Conservation (phyloP, 169 alveolate species). For the Plasmodium cynomolgi region DNA sequence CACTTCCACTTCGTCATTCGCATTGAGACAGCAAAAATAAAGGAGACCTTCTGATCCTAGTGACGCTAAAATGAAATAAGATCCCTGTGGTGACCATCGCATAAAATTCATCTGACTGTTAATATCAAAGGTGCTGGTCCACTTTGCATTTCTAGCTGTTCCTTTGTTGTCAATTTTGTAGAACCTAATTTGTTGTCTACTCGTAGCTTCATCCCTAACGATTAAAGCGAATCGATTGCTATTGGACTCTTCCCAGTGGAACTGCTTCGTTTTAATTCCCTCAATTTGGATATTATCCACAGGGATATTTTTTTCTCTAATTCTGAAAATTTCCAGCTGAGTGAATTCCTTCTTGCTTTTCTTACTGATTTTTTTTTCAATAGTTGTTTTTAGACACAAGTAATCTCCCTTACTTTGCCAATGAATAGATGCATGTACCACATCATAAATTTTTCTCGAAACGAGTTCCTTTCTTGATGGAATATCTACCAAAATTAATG, state of each 20-base stretch:
- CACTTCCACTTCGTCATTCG: slow-evolving; percentile 90
- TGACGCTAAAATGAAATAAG: slow-evolving; percentile 89
- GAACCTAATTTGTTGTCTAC: slow-evolving; percentile 88
- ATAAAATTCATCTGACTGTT: slow-evolving; percentile 85
- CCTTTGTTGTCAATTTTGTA: slow-evolving; percentile 90
- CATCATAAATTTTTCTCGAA: slow-evolving; percentile 91
- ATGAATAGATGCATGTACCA: slow-evolving; percentile 88
- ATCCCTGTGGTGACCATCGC: slow-evolving; percentile 92
- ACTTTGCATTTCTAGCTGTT: slow-evolving; percentile 79
- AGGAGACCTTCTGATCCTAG: slow-evolving; percentile 89
- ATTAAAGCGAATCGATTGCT: slow-evolving; percentile 91
- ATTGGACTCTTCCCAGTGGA: slow-evolving; percentile 89
- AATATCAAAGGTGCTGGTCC: slow-evolving; percentile 85
- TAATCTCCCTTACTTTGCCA: slow-evolving; percentile 93
- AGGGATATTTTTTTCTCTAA: slow-evolving; percentile 90
- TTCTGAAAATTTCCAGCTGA: slow-evolving; percentile 90
- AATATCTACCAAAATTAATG: slow-evolving; percentile 87
- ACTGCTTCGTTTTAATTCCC: slow-evolving; percentile 89
- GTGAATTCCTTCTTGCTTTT: slow-evolving; percentile 88
- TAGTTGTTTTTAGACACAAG: slow-evolving; percentile 90
- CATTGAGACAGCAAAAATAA: slow-evolving; percentile 87
- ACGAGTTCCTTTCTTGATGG: slow-evolving; percentile 90
- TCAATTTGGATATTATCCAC: slow-evolving; percentile 92
- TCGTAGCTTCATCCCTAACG: slow-evolving; percentile 89
- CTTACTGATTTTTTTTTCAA: slow-evolving; percentile 89